Evolutionary conservation across 345 rosid species (phyloP).

Genomic region (Nasturtium officinale): DNA sequence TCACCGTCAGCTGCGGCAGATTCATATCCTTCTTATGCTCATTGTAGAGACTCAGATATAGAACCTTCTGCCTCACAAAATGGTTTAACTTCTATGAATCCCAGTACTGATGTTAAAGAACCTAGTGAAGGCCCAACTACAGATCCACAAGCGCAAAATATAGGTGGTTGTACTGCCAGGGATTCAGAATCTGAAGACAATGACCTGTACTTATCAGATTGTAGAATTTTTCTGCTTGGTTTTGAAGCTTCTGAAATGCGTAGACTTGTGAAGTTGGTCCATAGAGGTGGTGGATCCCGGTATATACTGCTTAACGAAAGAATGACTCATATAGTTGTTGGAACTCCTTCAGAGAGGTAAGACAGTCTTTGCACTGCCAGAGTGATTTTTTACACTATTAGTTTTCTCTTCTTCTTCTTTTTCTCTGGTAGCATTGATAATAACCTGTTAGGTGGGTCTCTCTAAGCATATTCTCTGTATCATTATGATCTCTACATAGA

Average conservation of each 20-base stretch:
- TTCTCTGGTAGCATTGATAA: constrained; percentile 16
- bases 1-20: constrained; percentile 51
- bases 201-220: constrained; percentile 87
- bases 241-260: constrained; percentile 85
- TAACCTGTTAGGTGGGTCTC: constrained; percentile 15
- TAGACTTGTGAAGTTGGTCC: constrained; percentile 71
- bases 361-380: constrained; percentile 36
- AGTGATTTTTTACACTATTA: constrained; percentile 1
- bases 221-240: constrained; percentile 76
- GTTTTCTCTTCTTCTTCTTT: constrained; percentile 7
- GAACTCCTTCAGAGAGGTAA: constrained; percentile 89
- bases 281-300: constrained; percentile 87
- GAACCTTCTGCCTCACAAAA: constrained; percentile 83
- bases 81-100: constrained; percentile 52
- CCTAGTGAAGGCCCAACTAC: constrained; percentile 46
- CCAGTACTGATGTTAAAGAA: constrained; percentile 48
- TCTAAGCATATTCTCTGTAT: constrained; percentile 14
- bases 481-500: constrained; percentile 27
- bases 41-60: constrained; percentile 60
- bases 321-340: constrained; percentile 88
- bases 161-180: constrained; percentile 63
- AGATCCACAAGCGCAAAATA: constrained; percentile 49
- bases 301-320: constrained; percentile 60
- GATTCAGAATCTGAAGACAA: constrained; percentile 82
- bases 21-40: constrained; percentile 48